Percentiles rank a stretch among this genome's conserved stretches.
Evolutionary conservation across 257 asterid species (phyloP).

Genomic region (Ajuga chamaepitys): DNA sequence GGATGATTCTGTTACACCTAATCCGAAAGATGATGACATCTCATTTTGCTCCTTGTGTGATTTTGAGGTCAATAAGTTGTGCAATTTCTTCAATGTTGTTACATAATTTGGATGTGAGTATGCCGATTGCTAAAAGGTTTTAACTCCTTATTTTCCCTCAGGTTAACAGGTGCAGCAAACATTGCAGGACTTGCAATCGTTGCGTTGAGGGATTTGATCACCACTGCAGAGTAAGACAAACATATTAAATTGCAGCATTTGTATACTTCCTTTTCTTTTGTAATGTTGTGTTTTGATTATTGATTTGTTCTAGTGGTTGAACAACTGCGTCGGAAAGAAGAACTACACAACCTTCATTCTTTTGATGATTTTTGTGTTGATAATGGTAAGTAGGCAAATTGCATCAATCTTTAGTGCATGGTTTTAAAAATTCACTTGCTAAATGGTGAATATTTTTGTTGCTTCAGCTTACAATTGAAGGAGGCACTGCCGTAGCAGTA

Average conservation of each 20-base stretch:
- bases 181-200: conserved; percentile 93
- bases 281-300: conserved; percentile 1
- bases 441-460: conserved; percentile 10
- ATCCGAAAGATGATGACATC: conserved; percentile 52
- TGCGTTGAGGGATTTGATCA: conserved; percentile 98
- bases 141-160: conserved; percentile 21
- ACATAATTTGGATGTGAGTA: not conserved
- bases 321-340: conserved; percentile 95
- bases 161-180: conserved; percentile 94
- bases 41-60: conserved; percentile 88
- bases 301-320: conserved; percentile 72
- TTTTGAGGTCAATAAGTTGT: conserved; percentile 50
- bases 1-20: conserved; percentile 54
- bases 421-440: not conserved
- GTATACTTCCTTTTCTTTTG: not conserved
- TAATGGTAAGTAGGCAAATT: conserved; percentile 51
- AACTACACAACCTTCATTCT: conserved; percentile 93
- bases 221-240: conserved; percentile 84
- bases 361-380: conserved; percentile 65
- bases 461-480: conserved; percentile 75
- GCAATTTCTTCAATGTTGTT: not conserved
- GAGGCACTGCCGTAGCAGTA: conserved; percentile 82
- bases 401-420: not conserved
- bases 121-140: conserved; percentile 2
- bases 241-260: not conserved